Evolutionary conservation across 257 asterid species (phyloP), one percentile per base, ranked within the genome.

Genomic region (Ilex asprella): DNA sequence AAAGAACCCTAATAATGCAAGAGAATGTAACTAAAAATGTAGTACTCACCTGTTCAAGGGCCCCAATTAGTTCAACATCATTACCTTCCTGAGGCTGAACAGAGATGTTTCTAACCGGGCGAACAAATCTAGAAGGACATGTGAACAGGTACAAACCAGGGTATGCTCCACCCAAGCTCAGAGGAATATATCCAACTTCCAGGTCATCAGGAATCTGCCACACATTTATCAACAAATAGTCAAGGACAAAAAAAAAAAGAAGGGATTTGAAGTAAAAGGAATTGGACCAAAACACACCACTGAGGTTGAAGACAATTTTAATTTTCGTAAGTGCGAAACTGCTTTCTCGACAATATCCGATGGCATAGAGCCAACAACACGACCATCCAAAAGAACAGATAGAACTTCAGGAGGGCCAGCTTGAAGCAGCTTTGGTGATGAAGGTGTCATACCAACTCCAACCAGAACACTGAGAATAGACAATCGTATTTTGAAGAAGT

Each of bases 161-260:
- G 73, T 84, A 92, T 58, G 97, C 88, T 59, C 97, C 98, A 47
- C 90, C 82, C 83, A 83, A 80, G 85, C 97, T 92, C 73, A 86
- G 73, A 66, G 98, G 98, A 77, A 92, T 67, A 78, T 83, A 83
- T 56, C 98, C 98, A 81, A 92, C 93, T 85, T 92, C 98, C 67
- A 92, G 95, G 78, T 92, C 98, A 63, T 84, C 78, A 53, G 96
- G 98, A 71, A 92, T 86, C 98, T 91, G 85, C 16, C 55, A 58
- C 50, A n/a, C 51, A 61, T 8, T 43, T 31, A 62, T 55, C 4
- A 50, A 47, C 39, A 60, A 62, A 65, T 62, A 72, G 63, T 61
- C 53, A 31, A 4, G 30, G 72, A 63, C 31, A 60, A 44, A 16
- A 63, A n/a, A 50, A 50, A 4, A 50, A 12, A 30, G n/a, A n/a